Percentiles rank a stretch among this genome's conserved stretches.
Conservation (phyloP, 176 grass and related monocot genomes). For the Eragrostis curvula region DNA sequence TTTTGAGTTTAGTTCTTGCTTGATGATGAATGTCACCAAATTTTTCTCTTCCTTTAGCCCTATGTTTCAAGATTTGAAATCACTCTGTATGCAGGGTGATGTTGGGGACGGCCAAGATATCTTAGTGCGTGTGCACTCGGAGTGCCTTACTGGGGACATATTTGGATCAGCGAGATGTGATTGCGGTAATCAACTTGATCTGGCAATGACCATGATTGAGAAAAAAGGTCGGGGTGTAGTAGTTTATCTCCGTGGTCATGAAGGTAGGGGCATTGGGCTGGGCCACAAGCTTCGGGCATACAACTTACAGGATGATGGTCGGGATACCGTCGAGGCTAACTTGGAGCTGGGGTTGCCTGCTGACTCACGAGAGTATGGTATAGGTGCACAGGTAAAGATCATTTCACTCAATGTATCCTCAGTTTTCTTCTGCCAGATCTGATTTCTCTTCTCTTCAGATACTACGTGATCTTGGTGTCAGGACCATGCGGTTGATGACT, state of each 20-base stretch:
- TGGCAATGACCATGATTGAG: slow-evolving; percentile 90
- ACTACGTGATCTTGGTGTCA: slow-evolving; percentile 84
- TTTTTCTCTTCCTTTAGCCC: not conserved
- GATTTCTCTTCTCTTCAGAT: slow-evolving; percentile 54
- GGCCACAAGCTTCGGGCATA: slow-evolving; percentile 95
- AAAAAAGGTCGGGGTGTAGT: slow-evolving; percentile 84
- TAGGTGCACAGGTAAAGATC: slow-evolving; percentile 80
- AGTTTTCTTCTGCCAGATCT: slow-evolving; percentile 17
- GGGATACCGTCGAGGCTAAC: slow-evolving; percentile 96
- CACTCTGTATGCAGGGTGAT: slow-evolving; percentile 70
- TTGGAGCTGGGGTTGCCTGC: slow-evolving; percentile 91
- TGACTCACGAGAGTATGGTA: slow-evolving; percentile 87
- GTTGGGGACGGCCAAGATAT: slow-evolving; percentile 95
- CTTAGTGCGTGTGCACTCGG: slow-evolving; percentile 85
- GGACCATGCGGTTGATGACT: slow-evolving; percentile 88
- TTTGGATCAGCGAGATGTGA: slow-evolving; percentile 90
- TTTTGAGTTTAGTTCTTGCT: not conserved
- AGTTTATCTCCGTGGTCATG: slow-evolving; percentile 90
- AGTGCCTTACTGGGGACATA: slow-evolving; percentile 93
- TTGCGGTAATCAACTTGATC: slow-evolving; percentile 76
- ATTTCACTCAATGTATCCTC: not conserved
- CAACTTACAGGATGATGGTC: slow-evolving; percentile 85
- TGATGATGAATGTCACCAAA: not conserved
- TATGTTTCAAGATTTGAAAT: slow-evolving; percentile 20
- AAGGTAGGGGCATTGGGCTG: slow-evolving; percentile 89